Percentiles rank a stretch among this genome's conserved stretches.
phyloP scores from a whole-genome alignment of 164 flowering plant genomes.

The Dillenia turbinata region DNA sequence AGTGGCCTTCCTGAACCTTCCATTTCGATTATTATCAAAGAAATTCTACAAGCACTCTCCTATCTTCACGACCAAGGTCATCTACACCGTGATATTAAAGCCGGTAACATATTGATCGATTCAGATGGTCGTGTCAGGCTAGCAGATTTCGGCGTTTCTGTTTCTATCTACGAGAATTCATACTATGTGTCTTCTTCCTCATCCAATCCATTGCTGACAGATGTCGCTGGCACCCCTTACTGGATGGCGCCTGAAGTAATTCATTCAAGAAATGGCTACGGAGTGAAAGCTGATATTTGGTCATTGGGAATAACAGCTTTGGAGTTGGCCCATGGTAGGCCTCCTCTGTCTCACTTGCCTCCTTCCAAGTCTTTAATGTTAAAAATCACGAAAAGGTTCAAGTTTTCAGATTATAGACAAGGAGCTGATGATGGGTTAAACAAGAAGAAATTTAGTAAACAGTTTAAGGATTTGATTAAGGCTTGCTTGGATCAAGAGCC shows the following conservation, averaged over 20 bases:
- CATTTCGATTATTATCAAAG: conserved; percentile 56
- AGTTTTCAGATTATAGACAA: conserved; percentile 44
- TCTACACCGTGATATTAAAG: conserved; percentile 75
- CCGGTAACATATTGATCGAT: conserved; percentile 69
- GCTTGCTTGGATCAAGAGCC: conserved; percentile 75
- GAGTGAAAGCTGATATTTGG: conserved; percentile 90
- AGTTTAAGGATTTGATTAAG: conserved; percentile 73
- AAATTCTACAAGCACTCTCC: conserved; percentile 56
- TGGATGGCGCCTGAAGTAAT: conserved; percentile 97
- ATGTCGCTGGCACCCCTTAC: conserved; percentile 66
- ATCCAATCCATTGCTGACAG: conserved; percentile 35
- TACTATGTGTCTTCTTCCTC: conserved; percentile 14
- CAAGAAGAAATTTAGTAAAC: conserved; percentile 57
- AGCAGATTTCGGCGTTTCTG: conserved; percentile 79
- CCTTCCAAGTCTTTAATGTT: conserved; percentile 61
- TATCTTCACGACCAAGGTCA: conserved; percentile 82
- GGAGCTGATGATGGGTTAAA: conserved; percentile 3
- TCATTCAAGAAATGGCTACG: conserved; percentile 67
- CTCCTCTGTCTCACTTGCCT: conserved; percentile 81
- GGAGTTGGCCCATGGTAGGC: conserved; percentile 83
- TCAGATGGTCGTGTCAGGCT: conserved; percentile 59
- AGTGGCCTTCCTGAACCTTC: conserved; percentile 57
- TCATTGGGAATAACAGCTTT: conserved; percentile 86
- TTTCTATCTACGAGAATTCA: conserved; percentile 53
- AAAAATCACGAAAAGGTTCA: conserved; percentile 60